Conservation (phyloP, 1,284 basidiomycete species). For the Coniferiporia sulphurascens region DNA sequence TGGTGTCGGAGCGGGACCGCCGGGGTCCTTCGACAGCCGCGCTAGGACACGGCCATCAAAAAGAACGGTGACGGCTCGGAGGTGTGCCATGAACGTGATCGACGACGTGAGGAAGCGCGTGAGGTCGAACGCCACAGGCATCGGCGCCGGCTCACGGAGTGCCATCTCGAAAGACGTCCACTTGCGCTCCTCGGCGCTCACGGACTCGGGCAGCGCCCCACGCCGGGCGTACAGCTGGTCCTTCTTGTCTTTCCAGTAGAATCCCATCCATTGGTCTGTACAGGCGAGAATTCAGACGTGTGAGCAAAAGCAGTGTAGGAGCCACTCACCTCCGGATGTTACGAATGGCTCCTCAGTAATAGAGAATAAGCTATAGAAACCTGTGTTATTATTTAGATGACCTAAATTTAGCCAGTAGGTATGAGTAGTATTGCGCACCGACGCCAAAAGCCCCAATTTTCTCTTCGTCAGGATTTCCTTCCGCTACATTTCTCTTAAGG, state of each 20-base stretch:
- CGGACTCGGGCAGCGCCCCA: conserved; percentile 52
- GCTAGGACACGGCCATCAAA: conserved; percentile 79
- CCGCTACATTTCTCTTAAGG: conserved; percentile 41
- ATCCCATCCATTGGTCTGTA: conserved; percentile 86
- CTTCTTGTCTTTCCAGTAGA: conserved; percentile 83
- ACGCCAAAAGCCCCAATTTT: conserved; percentile 88
- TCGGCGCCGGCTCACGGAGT: conserved; percentile 77
- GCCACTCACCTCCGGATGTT: conserved; percentile 67
- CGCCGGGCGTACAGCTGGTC: conserved; percentile 71
- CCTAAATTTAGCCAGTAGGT: background rate
- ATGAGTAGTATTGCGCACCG: conserved; percentile 40
- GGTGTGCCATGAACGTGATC: conserved; percentile 89
- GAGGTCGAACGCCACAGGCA: conserved; percentile 84
- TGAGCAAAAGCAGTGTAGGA: background rate
- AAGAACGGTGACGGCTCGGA: conserved; percentile 74
- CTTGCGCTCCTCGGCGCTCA: conserved; percentile 31
- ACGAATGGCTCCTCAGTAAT: conserved; percentile 94
- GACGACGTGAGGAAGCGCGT: conserved; percentile 89
- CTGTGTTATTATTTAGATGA: conserved; percentile 29
- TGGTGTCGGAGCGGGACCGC: conserved; percentile 43
- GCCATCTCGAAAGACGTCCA: conserved; percentile 95
- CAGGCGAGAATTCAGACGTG: background rate
- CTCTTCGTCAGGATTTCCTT: conserved; percentile 80
- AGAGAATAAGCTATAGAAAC: conserved; percentile 79
- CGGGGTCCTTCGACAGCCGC: conserved; percentile 66